Conservation (phyloP, 2,329 filamentous ascomycete genomes). For the Ophiostoma triangulosporum region DNA sequence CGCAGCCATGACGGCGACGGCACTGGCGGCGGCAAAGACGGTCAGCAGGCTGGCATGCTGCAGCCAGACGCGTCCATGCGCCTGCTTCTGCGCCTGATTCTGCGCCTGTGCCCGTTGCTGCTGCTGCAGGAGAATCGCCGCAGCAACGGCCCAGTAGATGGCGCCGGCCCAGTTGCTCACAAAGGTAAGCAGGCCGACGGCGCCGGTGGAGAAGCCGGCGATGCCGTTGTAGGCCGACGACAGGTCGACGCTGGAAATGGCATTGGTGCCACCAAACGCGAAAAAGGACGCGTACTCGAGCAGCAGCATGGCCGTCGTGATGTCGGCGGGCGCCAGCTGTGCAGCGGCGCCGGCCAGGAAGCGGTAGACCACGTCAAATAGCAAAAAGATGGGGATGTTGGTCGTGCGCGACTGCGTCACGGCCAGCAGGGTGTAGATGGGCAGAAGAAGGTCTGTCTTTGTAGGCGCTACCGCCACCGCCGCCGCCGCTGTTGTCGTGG, state of each 20-base stretch:
- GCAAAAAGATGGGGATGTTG: conserved; percentile 72
- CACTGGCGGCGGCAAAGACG: conserved; percentile 50
- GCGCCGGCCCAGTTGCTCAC: conserved; percentile 83
- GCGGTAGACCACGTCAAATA: conserved; percentile 50
- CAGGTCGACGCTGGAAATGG: conserved; percentile 89
- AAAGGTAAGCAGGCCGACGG: conserved; percentile 75
- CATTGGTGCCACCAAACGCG: conserved; percentile 78
- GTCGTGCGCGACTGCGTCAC: conserved; percentile 75
- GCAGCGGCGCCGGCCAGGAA: conserved; percentile 25
- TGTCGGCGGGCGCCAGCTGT: conserved; percentile 38
- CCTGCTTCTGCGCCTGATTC: not conserved
- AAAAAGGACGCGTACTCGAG: conserved; percentile 80
- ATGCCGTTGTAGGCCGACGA: conserved; percentile 94
- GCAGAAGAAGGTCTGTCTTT: conserved; percentile 39
- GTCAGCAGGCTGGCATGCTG: conserved; percentile 53
- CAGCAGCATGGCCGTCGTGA: conserved; percentile 59
- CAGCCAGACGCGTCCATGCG: conserved; percentile 10
- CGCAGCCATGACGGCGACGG: conserved; percentile 71
- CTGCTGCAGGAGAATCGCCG: conserved; percentile 37
- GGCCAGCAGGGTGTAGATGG: conserved; percentile 63
- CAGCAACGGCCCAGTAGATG: conserved; percentile 69
- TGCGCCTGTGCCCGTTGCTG: not conserved
- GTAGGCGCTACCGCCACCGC: not conserved
- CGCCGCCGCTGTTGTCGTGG: not conserved
- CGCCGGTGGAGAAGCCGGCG: conserved; percentile 61